Evolutionary conservation across 257 asterid genomes (phyloP).

Genomic region (Phtheirospermum japonicum): DNA sequence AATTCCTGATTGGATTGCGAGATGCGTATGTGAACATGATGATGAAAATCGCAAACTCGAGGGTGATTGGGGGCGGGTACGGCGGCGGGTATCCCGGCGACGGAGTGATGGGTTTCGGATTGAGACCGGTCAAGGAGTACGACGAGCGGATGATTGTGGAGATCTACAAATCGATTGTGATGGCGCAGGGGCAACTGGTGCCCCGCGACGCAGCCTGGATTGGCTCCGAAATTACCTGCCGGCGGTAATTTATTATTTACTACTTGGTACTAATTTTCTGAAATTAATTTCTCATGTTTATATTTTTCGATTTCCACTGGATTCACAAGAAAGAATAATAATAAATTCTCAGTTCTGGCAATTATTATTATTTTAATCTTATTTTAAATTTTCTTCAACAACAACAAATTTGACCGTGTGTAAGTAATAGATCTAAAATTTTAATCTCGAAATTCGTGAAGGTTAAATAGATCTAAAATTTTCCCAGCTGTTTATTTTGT

Average conservation of each 20-base stretch:
- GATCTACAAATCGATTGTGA: slow-evolving; percentile 55
- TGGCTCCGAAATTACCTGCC: slow-evolving; percentile 45
- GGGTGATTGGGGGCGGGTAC: slow-evolving; percentile 29
- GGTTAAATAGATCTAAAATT: too few species aligned
- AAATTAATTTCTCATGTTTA: slow-evolving; percentile 9
- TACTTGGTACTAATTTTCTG: neutral
- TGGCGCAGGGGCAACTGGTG: slow-evolving; percentile 48
- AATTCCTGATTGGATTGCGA: slow-evolving; percentile 43
- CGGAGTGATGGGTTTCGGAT: slow-evolving; percentile 43
- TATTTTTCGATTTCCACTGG: neutral
- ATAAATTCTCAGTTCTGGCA: too few species aligned
- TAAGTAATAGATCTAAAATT: too few species aligned
- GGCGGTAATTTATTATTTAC: slow-evolving; percentile 27
- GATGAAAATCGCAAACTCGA: slow-evolving; percentile 48
- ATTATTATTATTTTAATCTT: too few species aligned
- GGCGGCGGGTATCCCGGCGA: slow-evolving; percentile 30
- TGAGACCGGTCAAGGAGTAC: slow-evolving; percentile 48
- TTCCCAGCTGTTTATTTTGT: too few species aligned
- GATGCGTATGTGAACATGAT: slow-evolving; percentile 62
- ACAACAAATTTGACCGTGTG: too few species aligned
- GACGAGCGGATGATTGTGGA: slow-evolving; percentile 59
- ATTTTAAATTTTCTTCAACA: too few species aligned
- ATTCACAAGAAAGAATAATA: too few species aligned
- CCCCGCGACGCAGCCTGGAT: slow-evolving; percentile 54
- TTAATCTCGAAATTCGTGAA: too few species aligned